Evolutionary conservation across 768 basidiomycete species (phyloP), one percentile per base, ranked within the genome.

Genomic region (Kwoniella bestiolae): DNA sequence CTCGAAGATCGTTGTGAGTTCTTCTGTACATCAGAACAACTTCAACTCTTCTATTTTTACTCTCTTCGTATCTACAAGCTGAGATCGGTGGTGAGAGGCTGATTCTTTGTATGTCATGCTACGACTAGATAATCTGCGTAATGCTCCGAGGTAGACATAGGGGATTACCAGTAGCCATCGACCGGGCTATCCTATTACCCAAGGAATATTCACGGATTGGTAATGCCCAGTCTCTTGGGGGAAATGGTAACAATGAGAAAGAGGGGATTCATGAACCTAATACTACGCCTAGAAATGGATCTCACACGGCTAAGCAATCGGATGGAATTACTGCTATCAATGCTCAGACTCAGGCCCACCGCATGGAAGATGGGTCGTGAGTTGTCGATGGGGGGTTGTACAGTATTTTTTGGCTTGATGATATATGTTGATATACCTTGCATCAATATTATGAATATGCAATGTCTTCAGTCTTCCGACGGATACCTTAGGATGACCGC

Each of bases 91-190:
- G n/a, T n/a, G n/a, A n/a, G n/a, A n/a, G n/a, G n/a, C n/a, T n/a
- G n/a, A n/a, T n/a, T n/a, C n/a, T n/a, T 41, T 41, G 12, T 16
- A 14, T 41, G 3, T 16, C 38, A 3, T 41, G 14, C 8, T 41
- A 41, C 5, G 3, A 1, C 18, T 1, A 67, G 66, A 67, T 67
- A 38, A 67, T 67, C 11, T 12, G 53, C 28, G 66, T 67, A 11
- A 76, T 78, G 73, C 62, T 78, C 1, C 56, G 77, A 60, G 77
- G 77, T 18, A 45, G 77, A 38, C 77, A 78, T 66, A 52, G 77
- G 29, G 77, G 77, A 23, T 49, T 78, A 18, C 77, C 77, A 7
- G 69, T 74, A 11, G 77, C 77, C 16, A 78, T 78, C 28, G 77
- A 78, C 58, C 69, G 75, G 26, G 73, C 75, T 4, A 72, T 77